Evolutionary conservation across 352 stramenopile genomes (phyloP), one percentile per base, ranked within the genome.

Genomic region (Peronospora farinosa): DNA sequence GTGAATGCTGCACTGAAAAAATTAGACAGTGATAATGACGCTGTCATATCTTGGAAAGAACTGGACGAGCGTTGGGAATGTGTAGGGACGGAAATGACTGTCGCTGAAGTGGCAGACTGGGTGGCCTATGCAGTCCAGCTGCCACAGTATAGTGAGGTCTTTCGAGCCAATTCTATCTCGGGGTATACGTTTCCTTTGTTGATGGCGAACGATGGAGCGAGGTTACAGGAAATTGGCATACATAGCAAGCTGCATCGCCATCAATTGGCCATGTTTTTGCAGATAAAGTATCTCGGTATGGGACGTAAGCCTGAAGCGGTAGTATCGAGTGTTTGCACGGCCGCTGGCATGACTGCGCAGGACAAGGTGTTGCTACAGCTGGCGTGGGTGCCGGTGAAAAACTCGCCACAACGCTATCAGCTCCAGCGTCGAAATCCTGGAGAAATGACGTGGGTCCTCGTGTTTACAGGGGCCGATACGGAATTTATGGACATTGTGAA

Each of bases 111-210:
- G 42, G 74, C 76, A 0, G 82, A 93, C 51, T 93, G 82, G 82
- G 70, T 93, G 19, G 62, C 76, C 10, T 90, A 81, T 56, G 72
- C 78, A 9, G 82, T 90, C 11, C 82, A 93, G 40, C 43, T 93
- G 8, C 82, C 82, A 5, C 82, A 93, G 63, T 93, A 93, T 63
- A 72, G 71, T 17, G 74, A 86, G 0, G 61, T 87, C 13, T 89
- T 93, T 51, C 78, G 74, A 31, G 51, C 72, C 16, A 69, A 93
- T 54, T 93, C 78, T 8, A 88, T 93, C 41, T 91, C 79, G 1
- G 82, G 82, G 2, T 93, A 93, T 51, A 93, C 79, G 21, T 93
- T 93, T 51, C 82, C 82, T 21, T 54, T 93, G 48, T 61, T 93
- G 16, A 93, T 93, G 82, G 78, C 85, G 17, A 80, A 88, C 17